A percentile compares a stretch with the other conserved stretches of the same genome.
Evolutionary conservation across 1,139 yeast genomes (phyloP).

Genomic region (Taiozyma onychis): DNA sequence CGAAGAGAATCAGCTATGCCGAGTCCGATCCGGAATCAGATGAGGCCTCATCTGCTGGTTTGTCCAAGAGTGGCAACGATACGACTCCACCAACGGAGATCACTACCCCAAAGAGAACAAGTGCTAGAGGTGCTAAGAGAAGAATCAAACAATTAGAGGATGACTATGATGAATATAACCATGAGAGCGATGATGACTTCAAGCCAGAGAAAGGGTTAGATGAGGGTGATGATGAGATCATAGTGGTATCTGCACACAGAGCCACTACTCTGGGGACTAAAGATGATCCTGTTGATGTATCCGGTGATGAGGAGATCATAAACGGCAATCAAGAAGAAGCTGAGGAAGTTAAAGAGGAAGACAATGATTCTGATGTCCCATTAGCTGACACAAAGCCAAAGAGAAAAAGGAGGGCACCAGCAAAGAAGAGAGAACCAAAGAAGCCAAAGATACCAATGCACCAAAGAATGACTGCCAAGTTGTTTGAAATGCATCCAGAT

Average conservation of each 20-base stretch:
- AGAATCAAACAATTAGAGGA: slow-evolving; percentile 24
- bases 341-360: slow-evolving; percentile 11
- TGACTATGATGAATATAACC: slow-evolving; percentile 29
- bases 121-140: slow-evolving; percentile 12
- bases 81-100: slow-evolving; percentile 6
- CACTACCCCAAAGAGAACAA: slow-evolving; percentile 8
- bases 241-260: slow-evolving; percentile 6
- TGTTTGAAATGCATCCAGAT: slow-evolving; percentile 75
- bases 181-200: slow-evolving; percentile 24
- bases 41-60: slow-evolving; percentile 7
- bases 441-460: slow-evolving; percentile 63
- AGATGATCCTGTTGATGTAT: slow-evolving; percentile 21
- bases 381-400: slow-evolving; percentile 18
- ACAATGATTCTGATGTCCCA: slow-evolving; percentile 20
- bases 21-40: slow-evolving; percentile 12
- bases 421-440: slow-evolving; percentile 26
- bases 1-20: slow-evolving; percentile 8
- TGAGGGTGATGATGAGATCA: slow-evolving; percentile 19
- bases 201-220: slow-evolving; percentile 9
- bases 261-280: not conserved
- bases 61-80: slow-evolving; percentile 9
- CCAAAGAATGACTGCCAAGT: slow-evolving; percentile 56
- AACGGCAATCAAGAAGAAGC: slow-evolving; percentile 7
- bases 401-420: slow-evolving; percentile 19
- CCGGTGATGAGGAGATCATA: slow-evolving; percentile 10